Evolutionary conservation across 225 moss, liverwort and hornwort species (phyloP), one percentile per base, ranked within the genome.

Genomic region (Antitrichia curtipendula): DNA sequence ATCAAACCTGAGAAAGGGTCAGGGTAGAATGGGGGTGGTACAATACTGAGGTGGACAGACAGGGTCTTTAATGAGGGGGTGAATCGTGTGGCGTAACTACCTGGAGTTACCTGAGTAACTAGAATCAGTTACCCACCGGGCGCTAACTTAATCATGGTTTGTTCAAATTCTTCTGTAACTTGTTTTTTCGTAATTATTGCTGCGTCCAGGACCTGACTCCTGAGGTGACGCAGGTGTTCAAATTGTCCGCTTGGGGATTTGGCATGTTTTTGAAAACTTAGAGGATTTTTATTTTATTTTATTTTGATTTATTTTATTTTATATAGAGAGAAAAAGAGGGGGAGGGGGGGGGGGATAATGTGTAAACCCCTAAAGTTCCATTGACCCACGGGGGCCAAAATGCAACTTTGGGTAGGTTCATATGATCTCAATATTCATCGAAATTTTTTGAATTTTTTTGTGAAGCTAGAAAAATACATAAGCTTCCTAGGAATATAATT

Each of bases 51-150:
- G 52, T 52, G 75, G 62, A 47, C 59, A 58, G 62, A 59, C 59
- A 58, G 74, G 49, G 25, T 59, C 74, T 60, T 85, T 50, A 85
- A 61, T 47, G 63, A 20, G 13, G 66, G 57, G 75, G 13, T 0
- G 43, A 68, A 78, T 86, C 78, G 86, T 86, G 86, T 76, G 85
- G 8, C 6, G 76, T 85, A 85, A 85, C 85, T 4, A 76, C 85
- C 85, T 85, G 76, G 85, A 76, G 85, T 86, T 86, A 78, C 86
- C 66, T 78, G 56, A 86, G 86, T 78, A 86, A 86, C 86, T 65
- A 57, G 9, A 86, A 78, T 78, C 86, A 68, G 86, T 86, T 86
- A 78, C 86, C 78, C 14, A 28, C 9, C 19, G 1, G 8, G 38
- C 43, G 56, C 66, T 56, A 25, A 8, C 77, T 86, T 86, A 86